Conservation (phyloP, 2,329 filamentous ascomycete genomes). For the Fusarium brachygibbosum region DNA sequence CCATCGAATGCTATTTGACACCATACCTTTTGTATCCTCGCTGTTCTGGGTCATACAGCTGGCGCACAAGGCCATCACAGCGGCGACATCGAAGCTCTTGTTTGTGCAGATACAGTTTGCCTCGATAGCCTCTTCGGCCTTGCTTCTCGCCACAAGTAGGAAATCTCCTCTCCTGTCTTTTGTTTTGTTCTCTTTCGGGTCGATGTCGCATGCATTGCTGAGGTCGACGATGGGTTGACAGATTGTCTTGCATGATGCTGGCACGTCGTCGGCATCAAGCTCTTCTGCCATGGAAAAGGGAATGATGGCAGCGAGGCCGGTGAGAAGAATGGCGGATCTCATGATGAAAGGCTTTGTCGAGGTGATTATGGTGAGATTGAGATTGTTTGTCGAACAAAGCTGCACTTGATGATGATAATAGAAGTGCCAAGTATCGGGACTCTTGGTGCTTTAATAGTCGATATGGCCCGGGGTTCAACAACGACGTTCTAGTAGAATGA, state of each 20-base stretch:
- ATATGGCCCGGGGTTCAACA: rapidly evolving
- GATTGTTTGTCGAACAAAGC: not conserved
- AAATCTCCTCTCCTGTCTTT: not conserved
- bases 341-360: not conserved
- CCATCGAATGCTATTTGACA: rapidly evolving
- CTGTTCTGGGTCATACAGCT: slow-evolving; percentile 12
- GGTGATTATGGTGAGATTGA: not conserved
- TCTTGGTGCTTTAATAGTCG: not conserved
- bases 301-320: rapidly evolving
- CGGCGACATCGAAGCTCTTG: not conserved
- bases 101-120: slow-evolving; percentile 6
- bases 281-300: not conserved
- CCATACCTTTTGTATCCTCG: not conserved
- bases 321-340: not conserved
- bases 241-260: slow-evolving; percentile 4
- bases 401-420: not conserved
- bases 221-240: slow-evolving; percentile 17
- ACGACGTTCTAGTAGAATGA: not conserved
- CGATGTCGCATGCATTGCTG: slow-evolving; percentile 15
- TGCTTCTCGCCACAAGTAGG: not conserved
- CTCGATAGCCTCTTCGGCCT: not conserved
- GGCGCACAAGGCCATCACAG: slow-evolving; percentile 1
- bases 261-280: slow-evolving; percentile 2
- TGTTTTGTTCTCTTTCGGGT: slow-evolving; percentile 1
- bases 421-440: not conserved